Percentiles rank a stretch among this genome's conserved stretches.
Evolutionary conservation across 306 rosid genomes (phyloP).

Genomic region (Quercus suber): DNA sequence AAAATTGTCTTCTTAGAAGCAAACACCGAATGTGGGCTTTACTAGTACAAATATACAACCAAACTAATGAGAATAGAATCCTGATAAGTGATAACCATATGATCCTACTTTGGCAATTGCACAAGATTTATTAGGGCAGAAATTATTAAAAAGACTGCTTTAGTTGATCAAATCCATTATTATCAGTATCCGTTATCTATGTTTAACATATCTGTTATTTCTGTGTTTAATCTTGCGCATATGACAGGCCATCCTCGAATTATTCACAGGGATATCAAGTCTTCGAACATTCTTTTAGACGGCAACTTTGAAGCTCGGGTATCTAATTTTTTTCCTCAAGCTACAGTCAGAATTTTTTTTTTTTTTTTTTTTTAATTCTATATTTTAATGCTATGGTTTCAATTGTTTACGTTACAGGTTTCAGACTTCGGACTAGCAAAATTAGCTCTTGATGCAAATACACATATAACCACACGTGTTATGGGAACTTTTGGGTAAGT

Average conservation of each 20-base stretch:
- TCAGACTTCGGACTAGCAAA: constrained; percentile 96
- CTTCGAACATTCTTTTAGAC: constrained; percentile 91
- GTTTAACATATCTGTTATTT: constrained; percentile 2
- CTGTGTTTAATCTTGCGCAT: constrained; percentile 14
- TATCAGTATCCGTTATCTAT: constrained; percentile 2
- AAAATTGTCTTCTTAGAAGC: neutral
- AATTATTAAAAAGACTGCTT: neutral
- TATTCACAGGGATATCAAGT: constrained; percentile 94
- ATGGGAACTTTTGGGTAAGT: constrained; percentile 95
- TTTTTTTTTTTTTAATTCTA: neutral
- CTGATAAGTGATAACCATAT: too few species aligned
- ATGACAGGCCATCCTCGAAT: constrained; percentile 86
- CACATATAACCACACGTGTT: constrained; percentile 84
- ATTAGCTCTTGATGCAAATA: constrained; percentile 67
- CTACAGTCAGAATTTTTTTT: neutral
- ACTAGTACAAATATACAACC: neutral
- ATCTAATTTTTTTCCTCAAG: constrained; percentile 16
- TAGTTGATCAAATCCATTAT: neutral
- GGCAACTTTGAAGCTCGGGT: constrained; percentile 81
- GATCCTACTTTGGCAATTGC: neutral
- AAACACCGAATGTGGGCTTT: neutral
- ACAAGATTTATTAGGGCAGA: neutral
- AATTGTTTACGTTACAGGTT: constrained; percentile 48
- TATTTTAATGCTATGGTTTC: constrained; percentile 10
- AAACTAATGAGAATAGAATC: neutral